These are phyloP conservation scores for Penicillium concentricum DNA, from an alignment of 2,329 filamentous ascomycete genomes.

Conservation along the genomic window DNA sequence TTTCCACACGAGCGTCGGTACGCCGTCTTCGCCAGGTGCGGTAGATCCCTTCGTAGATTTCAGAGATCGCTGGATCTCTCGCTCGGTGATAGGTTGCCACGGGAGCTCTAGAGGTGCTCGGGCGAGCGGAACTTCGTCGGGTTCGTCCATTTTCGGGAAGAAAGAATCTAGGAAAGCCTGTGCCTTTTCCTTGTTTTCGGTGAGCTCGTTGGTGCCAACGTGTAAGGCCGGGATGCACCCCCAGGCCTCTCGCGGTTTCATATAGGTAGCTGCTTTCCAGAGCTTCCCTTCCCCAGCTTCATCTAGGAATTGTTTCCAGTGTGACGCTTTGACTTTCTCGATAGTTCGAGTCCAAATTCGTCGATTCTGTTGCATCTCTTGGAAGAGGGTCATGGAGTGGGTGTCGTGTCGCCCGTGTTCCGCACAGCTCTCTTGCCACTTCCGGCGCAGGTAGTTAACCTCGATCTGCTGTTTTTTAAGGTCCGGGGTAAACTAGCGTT, in stretches of 20 bases:
- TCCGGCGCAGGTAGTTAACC: constrained; percentile 20
- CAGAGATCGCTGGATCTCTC: not conserved
- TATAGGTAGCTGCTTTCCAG: constrained; percentile 17
- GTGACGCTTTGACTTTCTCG: constrained; percentile 17
- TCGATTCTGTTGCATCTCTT: constrained; percentile 13
- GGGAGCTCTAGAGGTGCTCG: not conserved
- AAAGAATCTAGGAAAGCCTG: constrained; percentile 8
- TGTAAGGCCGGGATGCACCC: constrained; percentile 10
- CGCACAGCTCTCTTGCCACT: constrained; percentile 19
- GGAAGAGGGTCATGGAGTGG: constrained; percentile 9
- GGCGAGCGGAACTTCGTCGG: not conserved
- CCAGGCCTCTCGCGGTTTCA: constrained; percentile 12
- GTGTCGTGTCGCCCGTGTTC: constrained; percentile 1
- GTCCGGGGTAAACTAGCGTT: constrained; percentile 25
- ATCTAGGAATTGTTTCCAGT: constrained; percentile 25
- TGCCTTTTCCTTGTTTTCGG: constrained; percentile 8
- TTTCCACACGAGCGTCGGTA: constrained; percentile 21
- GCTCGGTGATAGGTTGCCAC: not conserved
- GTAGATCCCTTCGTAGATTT: constrained; percentile 14
- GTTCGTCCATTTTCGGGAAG: constrained; percentile 10
- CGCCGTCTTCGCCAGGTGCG: constrained; percentile 18
- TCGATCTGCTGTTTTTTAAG: constrained; percentile 23
- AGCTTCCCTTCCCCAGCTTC: constrained; percentile 15
- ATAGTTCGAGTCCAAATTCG: constrained; percentile 22
- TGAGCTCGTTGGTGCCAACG: not conserved